phyloP scores from a whole-genome alignment of 2,329 filamentous ascomycete genomes.

The Cladorrhinum sp. region DNA sequence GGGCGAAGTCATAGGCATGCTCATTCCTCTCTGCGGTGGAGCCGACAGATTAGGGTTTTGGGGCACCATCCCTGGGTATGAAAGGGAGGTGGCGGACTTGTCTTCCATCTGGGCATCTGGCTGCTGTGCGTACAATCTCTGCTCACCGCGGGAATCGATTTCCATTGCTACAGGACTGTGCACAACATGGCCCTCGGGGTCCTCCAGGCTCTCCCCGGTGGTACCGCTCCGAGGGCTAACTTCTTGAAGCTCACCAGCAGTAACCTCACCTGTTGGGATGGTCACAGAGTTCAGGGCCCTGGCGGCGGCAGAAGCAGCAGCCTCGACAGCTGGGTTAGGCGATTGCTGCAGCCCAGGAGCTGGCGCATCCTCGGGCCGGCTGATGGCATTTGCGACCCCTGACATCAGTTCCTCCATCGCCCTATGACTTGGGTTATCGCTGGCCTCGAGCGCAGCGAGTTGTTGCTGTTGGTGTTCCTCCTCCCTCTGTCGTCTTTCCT shows the following conservation, averaged over 20 bases:
- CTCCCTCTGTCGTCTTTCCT: constrained; percentile 49
- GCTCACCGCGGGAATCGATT: constrained; percentile 43
- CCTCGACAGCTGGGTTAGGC: constrained; percentile 34
- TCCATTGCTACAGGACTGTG: constrained; percentile 55
- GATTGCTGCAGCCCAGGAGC: constrained; percentile 19
- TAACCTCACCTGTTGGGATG: constrained; percentile 33
- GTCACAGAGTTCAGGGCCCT: constrained; percentile 36
- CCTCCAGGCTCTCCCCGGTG: constrained; percentile 41
- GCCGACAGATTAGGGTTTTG: constrained; percentile 40
- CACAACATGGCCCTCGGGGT: constrained; percentile 41
- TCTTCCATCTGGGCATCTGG: constrained; percentile 50
- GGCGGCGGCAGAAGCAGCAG: constrained; percentile 41
- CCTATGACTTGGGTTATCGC: constrained; percentile 53
- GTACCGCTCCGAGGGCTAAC: constrained; percentile 43
- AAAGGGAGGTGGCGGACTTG: constrained; percentile 49
- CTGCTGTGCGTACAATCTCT: constrained; percentile 36
- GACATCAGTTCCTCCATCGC: constrained; percentile 55
- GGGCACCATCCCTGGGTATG: constrained; percentile 52
- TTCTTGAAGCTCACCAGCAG: constrained; percentile 40
- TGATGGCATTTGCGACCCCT: constrained; percentile 51
- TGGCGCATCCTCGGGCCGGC: constrained; percentile 54
- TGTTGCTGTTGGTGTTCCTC: constrained; percentile 35
- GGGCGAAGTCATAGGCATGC: constrained; percentile 56
- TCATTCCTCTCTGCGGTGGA: constrained; percentile 49
- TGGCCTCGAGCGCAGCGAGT: constrained; percentile 40